phyloP scores from a whole-genome alignment of 108 stramenopile species.

The Skeletonema tropicum region DNA sequence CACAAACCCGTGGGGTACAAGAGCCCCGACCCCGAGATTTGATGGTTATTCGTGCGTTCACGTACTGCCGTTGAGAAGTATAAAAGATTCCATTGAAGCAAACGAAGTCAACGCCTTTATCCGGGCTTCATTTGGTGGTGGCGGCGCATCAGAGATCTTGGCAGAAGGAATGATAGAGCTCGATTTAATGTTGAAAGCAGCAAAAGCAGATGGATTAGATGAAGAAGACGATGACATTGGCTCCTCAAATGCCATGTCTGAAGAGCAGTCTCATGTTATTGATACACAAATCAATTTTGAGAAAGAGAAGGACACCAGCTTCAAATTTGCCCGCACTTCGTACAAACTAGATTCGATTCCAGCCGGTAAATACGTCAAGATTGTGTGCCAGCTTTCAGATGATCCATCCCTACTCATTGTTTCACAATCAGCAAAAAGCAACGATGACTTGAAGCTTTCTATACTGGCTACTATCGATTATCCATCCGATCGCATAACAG shows the following conservation, averaged over 20 bases:
- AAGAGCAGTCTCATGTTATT: conserved; percentile 21
- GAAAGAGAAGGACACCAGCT: conserved; percentile 10
- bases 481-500: conserved; percentile 56
- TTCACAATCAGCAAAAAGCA: neutral
- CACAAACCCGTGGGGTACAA: conserved; percentile 67
- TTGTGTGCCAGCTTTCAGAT: conserved; percentile 60
- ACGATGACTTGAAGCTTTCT: conserved; percentile 8
- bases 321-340: conserved; percentile 63
- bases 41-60: conserved; percentile 34
- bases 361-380: conserved; percentile 38
- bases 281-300: conserved; percentile 34
- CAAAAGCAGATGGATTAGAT: neutral
- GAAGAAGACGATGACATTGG: neutral
- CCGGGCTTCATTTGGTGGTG: conserved; percentile 57
- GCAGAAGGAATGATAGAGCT: conserved; percentile 45
- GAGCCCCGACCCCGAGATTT: conserved; percentile 70
- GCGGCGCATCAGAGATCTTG: conserved; percentile 61
- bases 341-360: conserved; percentile 64
- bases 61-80: conserved; percentile 50
- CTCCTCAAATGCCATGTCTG: neutral
- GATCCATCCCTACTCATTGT: conserved; percentile 51
- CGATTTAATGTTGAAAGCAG: conserved; percentile 24
- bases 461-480: conserved; percentile 46
- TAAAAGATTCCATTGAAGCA: conserved; percentile 18
- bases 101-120: conserved; percentile 9